Base-by-base conservation (phyloP, 768 basidiomycete genomes). In the Lentinula lateritia region DNA sequence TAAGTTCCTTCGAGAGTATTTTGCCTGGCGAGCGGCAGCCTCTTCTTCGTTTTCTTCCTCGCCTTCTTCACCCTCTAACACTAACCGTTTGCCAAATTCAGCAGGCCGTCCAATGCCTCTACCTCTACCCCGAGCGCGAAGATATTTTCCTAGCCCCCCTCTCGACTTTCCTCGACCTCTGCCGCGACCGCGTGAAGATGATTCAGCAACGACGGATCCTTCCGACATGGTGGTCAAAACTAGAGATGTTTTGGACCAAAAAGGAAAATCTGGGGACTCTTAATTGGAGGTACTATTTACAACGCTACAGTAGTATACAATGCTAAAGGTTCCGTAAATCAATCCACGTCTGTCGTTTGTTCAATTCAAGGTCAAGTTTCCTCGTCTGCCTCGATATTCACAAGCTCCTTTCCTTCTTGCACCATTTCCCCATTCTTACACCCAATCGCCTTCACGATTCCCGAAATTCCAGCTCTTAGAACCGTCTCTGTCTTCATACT, bases 401-500 rank as follows among this genome's bases (percentile, higher is more conserved):
- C 85, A 58, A 95, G 71, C 67, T 93, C 88, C 70, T 78, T 78
- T 5, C 93, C 92, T 69, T 96, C 93, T 65, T 92, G 89, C 0
- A 96, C 93, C 86, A 95, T 93, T 73, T 95, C 90, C 2, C 95
- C 95, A 67, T 90, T 89, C 72, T 76, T 81, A 69, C 92, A 95
- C 13, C 83, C 84, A 13, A 96, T 83, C 50, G 81, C 77, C 66
- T 79, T 85, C 7, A 96, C 87, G 5, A 86, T 75, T 4, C 93
- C 95, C 41, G 81, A 76, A 7, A 76, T 77, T 62, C 86, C 81
- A 13, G 92, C 86, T 58, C 93, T 80, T 64, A 97, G 72, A 45
- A 93, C 90, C 42, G 90, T 95, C 75, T 96, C 94, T 65, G 94
- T 97, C 84, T 98, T 98, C 95, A 97, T 98, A 69, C 94, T 96